These are phyloP conservation scores for Crithidia sp. DNA, from an alignment of 208 protist genomes.

Conservation along the genomic window DNA sequence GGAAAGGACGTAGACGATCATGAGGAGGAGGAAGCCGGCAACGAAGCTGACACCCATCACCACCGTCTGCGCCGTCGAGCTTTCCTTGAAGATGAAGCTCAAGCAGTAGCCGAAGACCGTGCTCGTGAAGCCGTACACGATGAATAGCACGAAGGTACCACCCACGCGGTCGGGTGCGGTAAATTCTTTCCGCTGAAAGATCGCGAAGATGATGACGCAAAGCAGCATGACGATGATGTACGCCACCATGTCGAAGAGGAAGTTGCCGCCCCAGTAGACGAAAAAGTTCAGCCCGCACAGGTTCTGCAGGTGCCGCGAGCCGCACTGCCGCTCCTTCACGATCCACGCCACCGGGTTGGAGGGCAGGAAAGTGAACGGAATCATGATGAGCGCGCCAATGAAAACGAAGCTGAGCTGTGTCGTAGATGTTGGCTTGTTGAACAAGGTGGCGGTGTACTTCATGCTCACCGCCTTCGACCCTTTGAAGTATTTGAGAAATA, in stretches of 20 bases:
- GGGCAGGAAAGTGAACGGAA: conserved; percentile 64
- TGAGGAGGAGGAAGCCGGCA: conserved; percentile 48
- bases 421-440: background rate
- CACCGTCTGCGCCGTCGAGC: conserved; percentile 52
- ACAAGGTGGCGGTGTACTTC: background rate
- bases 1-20: conserved; percentile 42
- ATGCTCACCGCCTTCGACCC: background rate
- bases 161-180: conserved; percentile 23
- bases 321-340: conserved; percentile 78
- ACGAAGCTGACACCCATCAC: conserved; percentile 54
- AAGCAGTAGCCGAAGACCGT: conserved; percentile 32
- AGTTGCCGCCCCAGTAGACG: conserved; percentile 65
- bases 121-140: conserved; percentile 46
- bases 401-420: conserved; percentile 6
- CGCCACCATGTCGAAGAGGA: conserved; percentile 46
- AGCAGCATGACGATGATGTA: conserved; percentile 38
- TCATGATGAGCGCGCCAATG: conserved; percentile 51
- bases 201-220: conserved; percentile 37
- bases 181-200: conserved; percentile 51
- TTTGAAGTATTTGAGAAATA: conserved; percentile 4
- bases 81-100: conserved; percentile 56
- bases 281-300: conserved; percentile 62
- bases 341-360: conserved; percentile 61
- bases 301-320: conserved; percentile 71
- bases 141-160: conserved; percentile 30